Evolutionary conservation across 2,329 filamentous ascomycete genomes (phyloP), one percentile per base, ranked within the genome.

Genomic region (Cladophialophora exuberans): DNA sequence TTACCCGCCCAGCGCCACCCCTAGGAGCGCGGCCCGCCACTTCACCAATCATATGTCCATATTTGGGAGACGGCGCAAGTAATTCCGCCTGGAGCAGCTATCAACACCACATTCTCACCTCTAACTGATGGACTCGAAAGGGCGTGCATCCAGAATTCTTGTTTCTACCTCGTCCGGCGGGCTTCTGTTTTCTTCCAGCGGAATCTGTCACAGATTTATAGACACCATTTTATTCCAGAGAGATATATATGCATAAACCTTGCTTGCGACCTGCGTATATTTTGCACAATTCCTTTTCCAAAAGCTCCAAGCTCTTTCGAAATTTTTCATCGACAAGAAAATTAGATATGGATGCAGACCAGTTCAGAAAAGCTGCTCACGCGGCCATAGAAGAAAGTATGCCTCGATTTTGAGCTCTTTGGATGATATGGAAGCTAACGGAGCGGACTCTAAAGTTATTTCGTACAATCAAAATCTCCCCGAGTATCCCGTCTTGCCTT

Each of bases 351-450:
- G 85, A 96, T 67, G 84, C 86, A 23, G 77, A 86, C 52, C 83
- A 93, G 66, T 97, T 96, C 72, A 82, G 85, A 61, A 76, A 83
- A 57, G 89, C 90, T 60, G 91, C 90, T 39, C 83, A 89, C 61
- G 82, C 85, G 54, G 87, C 87, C 57, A 84, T 96, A 68, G 88
- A 95, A 62, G 88, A 96, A 56, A 95, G 90, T 91, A 74, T 68
- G 84, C n/a, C n/a, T n/a, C n/a, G n/a, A n/a, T n/a, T n/a, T n/a
- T n/a, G n/a, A n/a, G n/a, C 15, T 9, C n/a, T 10, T n/a, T n/a
- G 33, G 17, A 20, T 15, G 42, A 23, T 13, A 25, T 42, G 15
- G 20, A 42, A 50, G 42, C 58, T 66, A 30, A 63, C 55, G 45
- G n/a, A 45, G n/a, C 18, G 28, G 41, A 18, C 6, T 20, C 33